Conservation (phyloP, 805 yeast species). For the Lipomyces mesembrius region DNA sequence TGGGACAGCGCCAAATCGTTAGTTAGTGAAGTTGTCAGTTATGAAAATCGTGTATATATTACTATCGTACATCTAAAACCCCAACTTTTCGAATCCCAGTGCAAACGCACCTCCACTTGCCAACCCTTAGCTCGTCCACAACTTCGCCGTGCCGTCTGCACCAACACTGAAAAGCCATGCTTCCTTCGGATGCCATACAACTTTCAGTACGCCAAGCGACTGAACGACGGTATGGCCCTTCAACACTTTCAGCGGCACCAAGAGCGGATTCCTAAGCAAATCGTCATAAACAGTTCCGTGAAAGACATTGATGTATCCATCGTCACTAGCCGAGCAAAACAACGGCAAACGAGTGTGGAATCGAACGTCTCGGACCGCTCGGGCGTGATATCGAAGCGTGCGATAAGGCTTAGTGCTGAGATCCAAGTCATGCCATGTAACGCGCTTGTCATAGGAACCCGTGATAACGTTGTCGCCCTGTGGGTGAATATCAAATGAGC, state of each 20-base stretch:
- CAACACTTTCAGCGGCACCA: constrained; percentile 93
- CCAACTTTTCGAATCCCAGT: not conserved
- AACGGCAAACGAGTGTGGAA: constrained; percentile 90
- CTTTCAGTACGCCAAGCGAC: constrained; percentile 83
- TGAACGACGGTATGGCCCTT: constrained; percentile 83
- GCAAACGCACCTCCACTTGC: not conserved
- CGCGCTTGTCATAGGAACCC: constrained; percentile 91
- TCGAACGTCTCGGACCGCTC: constrained; percentile 85
- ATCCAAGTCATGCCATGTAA: constrained; percentile 96
- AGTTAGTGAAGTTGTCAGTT: not conserved
- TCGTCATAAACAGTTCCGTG: constrained; percentile 97
- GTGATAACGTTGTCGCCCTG: constrained; percentile 90
- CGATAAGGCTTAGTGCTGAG: constrained; percentile 88
- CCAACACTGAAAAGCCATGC: constrained; percentile 98
- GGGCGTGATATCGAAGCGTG: constrained; percentile 90
- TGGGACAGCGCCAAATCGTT: not conserved
- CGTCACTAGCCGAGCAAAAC: constrained; percentile 94
- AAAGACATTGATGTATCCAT: constrained; percentile 90
- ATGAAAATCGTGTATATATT: not conserved
- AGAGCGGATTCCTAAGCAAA: constrained; percentile 89
- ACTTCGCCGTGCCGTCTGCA: constrained; percentile 92
- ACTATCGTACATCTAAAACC: not conserved
- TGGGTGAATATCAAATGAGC: constrained; percentile 91
- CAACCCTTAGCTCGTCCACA: constrained; percentile 84
- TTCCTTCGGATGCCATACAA: constrained; percentile 96